Evolutionary conservation across 192 early-diverging fungal genomes (phyloP), one percentile per base, ranked within the genome.

Genomic region (Gigaspora rosea): DNA sequence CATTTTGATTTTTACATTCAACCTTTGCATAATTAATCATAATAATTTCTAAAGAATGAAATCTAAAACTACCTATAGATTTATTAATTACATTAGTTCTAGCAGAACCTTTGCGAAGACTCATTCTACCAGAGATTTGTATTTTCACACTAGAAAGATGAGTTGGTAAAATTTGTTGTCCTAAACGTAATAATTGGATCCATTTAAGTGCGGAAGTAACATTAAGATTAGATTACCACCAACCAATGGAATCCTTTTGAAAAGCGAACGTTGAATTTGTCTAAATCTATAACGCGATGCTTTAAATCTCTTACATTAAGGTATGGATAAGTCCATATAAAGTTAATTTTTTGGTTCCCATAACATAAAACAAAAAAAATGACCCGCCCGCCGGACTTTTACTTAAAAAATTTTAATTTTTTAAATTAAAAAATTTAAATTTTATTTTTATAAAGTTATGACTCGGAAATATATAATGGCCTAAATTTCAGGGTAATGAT

Each of bases 11-110:
- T n/a, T 73, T 73, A 18, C 35, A 16, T 46, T 73, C 71, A 11
- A 36, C 56, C 8, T 73, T 73, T 15, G 71, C 22, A 58, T 73
- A 73, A 58, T 73, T 56, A 73, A 59, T 73, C 71, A 73, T 73
- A 36, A 18, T 54, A 13, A 59, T 54, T 15, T 27, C 32, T 7
- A 73, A 33, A n/a, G 50, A 20, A 41, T 73, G 22, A 58, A 54
- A 59, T 20, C 54, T 50, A 18, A 73, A 59, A 20, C 71, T 73
- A 54, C 71, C 71, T 15, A 57, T 20, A 33, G 71, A 73, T 58
- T n/a, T n/a, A n/a, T n/a, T n/a, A n/a, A n/a, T n/a, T n/a, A n/a
- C n/a, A n/a, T n/a, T n/a, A n/a, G n/a, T n/a, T n/a, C n/a, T n/a
- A n/a, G n/a, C n/a, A n/a, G n/a, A n/a, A n/a, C n/a, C n/a, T n/a